A percentile compares a stretch with the other conserved stretches of the same genome.
These are phyloP conservation scores for Populus davidiana DNA, from an alignment of 345 rosid species.

Conservation along the genomic window DNA sequence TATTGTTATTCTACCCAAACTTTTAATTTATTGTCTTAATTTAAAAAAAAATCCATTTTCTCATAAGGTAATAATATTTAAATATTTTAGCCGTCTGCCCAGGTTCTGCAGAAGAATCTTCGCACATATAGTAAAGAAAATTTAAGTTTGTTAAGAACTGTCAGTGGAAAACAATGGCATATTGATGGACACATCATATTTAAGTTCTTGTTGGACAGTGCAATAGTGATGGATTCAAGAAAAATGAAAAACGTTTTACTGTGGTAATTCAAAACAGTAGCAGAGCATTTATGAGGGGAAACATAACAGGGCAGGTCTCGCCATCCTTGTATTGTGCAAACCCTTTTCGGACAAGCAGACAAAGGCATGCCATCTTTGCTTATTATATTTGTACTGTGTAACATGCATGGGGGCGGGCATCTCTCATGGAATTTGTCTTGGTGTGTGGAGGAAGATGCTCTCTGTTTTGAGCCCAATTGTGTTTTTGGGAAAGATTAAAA, in stretches of 20 bases:
- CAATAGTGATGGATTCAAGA: not conserved
- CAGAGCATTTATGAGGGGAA: not conserved
- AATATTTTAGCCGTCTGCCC: not conserved
- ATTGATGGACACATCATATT: too few relatives aligned
- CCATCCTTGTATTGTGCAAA: not conserved
- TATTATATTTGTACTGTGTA: not conserved
- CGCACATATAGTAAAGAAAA: not conserved
- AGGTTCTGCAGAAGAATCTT: not conserved
- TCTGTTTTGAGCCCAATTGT: not conserved
- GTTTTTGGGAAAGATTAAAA: not conserved
- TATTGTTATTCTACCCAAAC: too few relatives aligned
- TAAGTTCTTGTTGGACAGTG: not conserved
- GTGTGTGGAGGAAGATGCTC: slow-evolving; percentile 9
- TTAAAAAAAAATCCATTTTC: too few relatives aligned
- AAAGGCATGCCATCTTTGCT: not conserved
- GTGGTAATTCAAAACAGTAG: not conserved
- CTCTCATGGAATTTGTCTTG: slow-evolving; percentile 5
- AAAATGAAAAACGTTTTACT: not conserved
- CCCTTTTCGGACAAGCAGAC: not conserved
- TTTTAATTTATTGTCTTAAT: too few relatives aligned
- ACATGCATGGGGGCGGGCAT: slow-evolving; percentile 7
- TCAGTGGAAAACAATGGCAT: not conserved
- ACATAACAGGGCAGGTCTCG: not conserved
- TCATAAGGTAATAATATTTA: not conserved
- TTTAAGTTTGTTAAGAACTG: not conserved